Base-by-base conservation (phyloP, 768 basidiomycete genomes). In the Favolaschia claudopus region DNA sequence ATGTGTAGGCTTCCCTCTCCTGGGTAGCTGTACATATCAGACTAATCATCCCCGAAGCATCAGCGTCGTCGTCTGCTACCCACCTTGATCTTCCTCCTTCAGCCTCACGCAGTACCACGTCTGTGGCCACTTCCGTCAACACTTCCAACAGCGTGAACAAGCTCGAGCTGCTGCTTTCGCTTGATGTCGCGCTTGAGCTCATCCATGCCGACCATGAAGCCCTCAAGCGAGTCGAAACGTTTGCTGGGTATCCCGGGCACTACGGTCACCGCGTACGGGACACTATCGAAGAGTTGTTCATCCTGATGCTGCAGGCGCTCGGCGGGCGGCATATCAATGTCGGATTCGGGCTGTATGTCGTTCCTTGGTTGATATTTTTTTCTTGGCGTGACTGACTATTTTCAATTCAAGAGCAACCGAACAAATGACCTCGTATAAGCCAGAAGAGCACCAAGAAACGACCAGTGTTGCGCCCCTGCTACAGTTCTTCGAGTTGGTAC, bases 401-500 rank as follows among this genome's bases (percentile, higher is more conserved):
- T 33, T 54, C 22, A 40, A 45, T 4, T 29, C 22, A 57, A 96
- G 95, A 55, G 97, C 97, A 7, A 93, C 87, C 2, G 86, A 91
- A 42, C 89, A 93, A 64, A 98, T 99, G 95, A 82, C 80, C 40
- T 77, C 82, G n/a, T 99, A 96, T 70, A 89, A 88, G 69, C 95
- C 97, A 0, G 88, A 89, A 0, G 95, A 96, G 60, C 93, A 93
- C 66, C 83, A 89, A 47, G 89, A 85, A 47, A 88, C 88, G 33
- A 87, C 86, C 22, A 89, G 86, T 63, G 96, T 99, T 3, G 95
- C 96, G 1, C 97, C 97, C 0, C 76, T 99, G 3, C 77, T 98
- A 36, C 96, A 99, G 71, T 99, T 99, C 76, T 98, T 99, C 64
- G 96, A 99, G 77, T 80, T 99, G 22, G 96, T 96, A 1, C 97